Evolutionary conservation across 1,284 basidiomycete genomes (phyloP), one percentile per base, ranked within the genome.

Genomic region (Malassezia restricta): DNA sequence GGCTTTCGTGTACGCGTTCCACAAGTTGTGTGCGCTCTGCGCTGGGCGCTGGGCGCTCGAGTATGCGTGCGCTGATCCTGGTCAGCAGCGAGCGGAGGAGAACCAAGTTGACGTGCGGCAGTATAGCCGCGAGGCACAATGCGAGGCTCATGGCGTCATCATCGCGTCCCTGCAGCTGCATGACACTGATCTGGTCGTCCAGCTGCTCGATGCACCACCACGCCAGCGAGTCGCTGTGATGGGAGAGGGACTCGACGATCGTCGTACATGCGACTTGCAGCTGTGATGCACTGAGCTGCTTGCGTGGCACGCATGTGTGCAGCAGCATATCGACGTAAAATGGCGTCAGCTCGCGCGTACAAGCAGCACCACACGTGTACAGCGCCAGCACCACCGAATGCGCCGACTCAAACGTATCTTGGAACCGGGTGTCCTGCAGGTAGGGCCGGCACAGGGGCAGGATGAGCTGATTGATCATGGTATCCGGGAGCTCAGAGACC

Each of bases 381-480:
- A 72, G 43, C 3, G 66, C 62, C 8, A 72, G 57, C 7, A 71
- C 55, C 4, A 69, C 64, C 33, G 69, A 63, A 38, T 72, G 69
- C 7, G 69, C 64, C 9, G 68, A 69, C 48, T 72, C 69, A 33
- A 72, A 72, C 3, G 69, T 55, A 27, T 68, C 65, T 46, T 59
- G 61, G 58, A 58, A 63, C 5, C 46, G 41, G 20, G 63, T 59
- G 47, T 66, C 56, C 31, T 62, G 58, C 27, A 69, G 45, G 24
- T 67, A 69, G 8, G 65, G 64, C 3, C 58, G 56, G 33, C 65
- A 67, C 28, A 61, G 37, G 20, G 63, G 62, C 31, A 72, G 46
- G 5, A 69, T 30, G 8, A 62, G 51, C 43, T 48, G 44, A 38
- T 68, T 63, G 15, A 72, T 56, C 38, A 72, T 57, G 33, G 61